Percentiles rank a stretch among this genome's conserved stretches.
Evolutionary conservation across 2,329 filamentous ascomycete genomes (phyloP).

Genomic region (Beauveria pseudobassiana): DNA sequence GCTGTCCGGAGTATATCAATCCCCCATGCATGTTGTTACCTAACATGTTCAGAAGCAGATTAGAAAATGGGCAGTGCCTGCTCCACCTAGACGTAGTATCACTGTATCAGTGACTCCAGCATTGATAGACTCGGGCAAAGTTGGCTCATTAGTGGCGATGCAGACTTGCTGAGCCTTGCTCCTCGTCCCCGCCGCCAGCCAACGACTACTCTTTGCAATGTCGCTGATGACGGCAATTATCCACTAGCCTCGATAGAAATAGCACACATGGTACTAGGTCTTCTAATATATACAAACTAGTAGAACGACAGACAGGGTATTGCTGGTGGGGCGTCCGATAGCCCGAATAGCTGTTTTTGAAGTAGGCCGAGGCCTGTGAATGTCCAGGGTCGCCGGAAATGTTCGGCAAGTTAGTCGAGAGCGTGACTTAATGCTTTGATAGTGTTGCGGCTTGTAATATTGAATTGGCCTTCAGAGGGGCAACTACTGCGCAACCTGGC

Average conservation of each 20-base stretch:
- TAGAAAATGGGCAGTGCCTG: not conserved
- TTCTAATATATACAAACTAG: not conserved
- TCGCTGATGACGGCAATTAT: not conserved
- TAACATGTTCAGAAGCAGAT: not conserved
- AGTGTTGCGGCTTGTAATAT: too few species aligned
- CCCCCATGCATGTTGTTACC: not conserved
- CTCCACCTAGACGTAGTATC: not conserved
- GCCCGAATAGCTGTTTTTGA: too few species aligned
- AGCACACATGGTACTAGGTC: not conserved
- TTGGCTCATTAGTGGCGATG: not conserved
- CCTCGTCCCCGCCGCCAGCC: not conserved
- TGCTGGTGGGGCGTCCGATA: too few species aligned
- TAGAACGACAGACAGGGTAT: too few species aligned
- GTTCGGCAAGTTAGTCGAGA: too few species aligned
- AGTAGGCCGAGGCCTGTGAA: too few species aligned
- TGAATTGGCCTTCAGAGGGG: too few species aligned
- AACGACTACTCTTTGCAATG: not conserved
- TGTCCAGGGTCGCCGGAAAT: too few species aligned
- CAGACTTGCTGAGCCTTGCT: not conserved
- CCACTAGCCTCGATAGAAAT: not conserved
- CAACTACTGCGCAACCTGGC: too few species aligned
- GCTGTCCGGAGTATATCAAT: not conserved
- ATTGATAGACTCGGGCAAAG: not conserved
- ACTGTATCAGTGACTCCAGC: not conserved
- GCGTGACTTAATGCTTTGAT: too few species aligned